A percentile compares a stretch with the other conserved stretches of the same genome.
These are phyloP conservation scores for Cryptosporidium viatorum DNA, from an alignment of 169 alveolate genomes.

Conservation along the genomic window DNA sequence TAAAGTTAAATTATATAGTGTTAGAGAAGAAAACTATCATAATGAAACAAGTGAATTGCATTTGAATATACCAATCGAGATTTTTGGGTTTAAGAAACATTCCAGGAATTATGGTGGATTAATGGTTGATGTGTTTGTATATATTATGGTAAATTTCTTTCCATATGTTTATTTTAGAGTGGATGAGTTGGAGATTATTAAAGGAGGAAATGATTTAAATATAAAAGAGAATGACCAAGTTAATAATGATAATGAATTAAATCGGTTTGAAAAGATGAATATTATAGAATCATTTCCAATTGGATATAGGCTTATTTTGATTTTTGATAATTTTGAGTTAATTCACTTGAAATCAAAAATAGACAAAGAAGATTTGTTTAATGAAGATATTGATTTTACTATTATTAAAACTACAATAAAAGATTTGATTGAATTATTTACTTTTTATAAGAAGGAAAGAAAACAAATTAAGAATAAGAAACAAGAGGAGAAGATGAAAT, in stretches of 20 bases:
- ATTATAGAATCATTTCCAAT: neutral
- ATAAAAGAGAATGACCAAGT: too few relatives aligned
- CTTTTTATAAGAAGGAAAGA: too few relatives aligned
- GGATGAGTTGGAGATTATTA: neutral
- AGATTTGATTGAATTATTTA: neutral
- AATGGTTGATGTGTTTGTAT: neutral
- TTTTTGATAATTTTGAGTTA: constrained; percentile 4
- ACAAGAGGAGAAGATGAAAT: neutral
- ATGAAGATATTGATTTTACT: too few relatives aligned
- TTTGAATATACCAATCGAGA: constrained; percentile 16
- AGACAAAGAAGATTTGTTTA: neutral
- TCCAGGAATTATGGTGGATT: neutral
- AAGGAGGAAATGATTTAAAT: too few relatives aligned
- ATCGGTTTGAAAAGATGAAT: neutral
- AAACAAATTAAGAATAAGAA: neutral
- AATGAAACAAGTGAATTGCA: neutral
- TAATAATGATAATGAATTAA: too few relatives aligned
- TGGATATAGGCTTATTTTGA: constrained; percentile 8
- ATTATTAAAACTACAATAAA: neutral
- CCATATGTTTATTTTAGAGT: constrained; percentile 12
- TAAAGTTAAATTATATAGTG: neutral
- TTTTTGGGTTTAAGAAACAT: constrained; percentile 1
- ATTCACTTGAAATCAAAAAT: neutral
- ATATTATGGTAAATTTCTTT: constrained; percentile 7
- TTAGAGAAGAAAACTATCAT: neutral